Conservation (phyloP, 2,329 filamentous ascomycete genomes). For the Cercospora beticola region DNA sequence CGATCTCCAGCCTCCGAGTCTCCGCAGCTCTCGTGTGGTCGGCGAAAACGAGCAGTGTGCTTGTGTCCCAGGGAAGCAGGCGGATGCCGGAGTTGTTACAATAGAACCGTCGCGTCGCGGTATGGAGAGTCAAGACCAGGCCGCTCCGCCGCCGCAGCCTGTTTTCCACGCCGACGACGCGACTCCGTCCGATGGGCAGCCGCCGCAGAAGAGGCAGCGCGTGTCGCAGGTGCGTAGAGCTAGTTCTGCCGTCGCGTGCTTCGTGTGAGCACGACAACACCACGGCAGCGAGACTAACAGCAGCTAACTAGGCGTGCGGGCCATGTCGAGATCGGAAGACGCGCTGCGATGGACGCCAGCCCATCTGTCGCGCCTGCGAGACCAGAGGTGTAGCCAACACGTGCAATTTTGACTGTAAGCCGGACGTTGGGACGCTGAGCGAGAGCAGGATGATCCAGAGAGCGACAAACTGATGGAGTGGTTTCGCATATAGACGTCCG, state of each 20-base stretch:
- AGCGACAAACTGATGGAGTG: neutral
- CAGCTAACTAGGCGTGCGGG: slow-evolving; percentile 18
- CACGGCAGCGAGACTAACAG: neutral
- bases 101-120: neutral
- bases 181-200: slow-evolving; percentile 6
- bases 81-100: neutral
- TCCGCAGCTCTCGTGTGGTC: neutral
- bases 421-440: neutral
- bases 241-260: neutral
- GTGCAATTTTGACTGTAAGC: slow-evolving; percentile 25
- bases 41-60: neutral
- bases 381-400: slow-evolving; percentile 22
- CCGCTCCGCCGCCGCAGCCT: neutral
- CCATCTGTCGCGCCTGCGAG: slow-evolving; percentile 27
- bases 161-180: slow-evolving; percentile 7
- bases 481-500: slow-evolving; percentile 16
- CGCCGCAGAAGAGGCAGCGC: slow-evolving; percentile 22
- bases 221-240: slow-evolving; percentile 22
- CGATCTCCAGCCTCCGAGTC: neutral
- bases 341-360: slow-evolving; percentile 29
- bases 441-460: neutral
- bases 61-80: neutral
- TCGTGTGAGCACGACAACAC: neutral
- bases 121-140: slow-evolving; percentile 6
- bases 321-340: slow-evolving; percentile 31